These are phyloP conservation scores for Phaseolus lunatus DNA, from an alignment of 306 rosid species.

Conservation along the genomic window DNA sequence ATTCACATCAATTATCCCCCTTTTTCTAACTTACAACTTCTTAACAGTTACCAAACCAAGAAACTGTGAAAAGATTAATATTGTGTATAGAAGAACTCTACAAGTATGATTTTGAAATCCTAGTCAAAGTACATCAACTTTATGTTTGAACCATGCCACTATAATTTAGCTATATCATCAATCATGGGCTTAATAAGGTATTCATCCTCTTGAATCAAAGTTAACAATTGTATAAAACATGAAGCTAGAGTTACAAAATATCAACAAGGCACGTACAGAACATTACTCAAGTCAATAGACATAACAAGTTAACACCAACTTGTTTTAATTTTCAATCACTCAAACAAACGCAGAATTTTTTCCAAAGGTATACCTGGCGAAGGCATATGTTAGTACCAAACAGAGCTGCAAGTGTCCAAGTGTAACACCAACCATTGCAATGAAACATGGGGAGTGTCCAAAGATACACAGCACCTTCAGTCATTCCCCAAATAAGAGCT, in stretches of 20 bases:
- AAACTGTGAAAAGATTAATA: not conserved
- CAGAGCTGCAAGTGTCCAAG: constrained; percentile 90
- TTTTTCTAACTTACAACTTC: too few species aligned
- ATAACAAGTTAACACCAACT: constrained; percentile 35
- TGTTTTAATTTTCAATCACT: constrained; percentile 25
- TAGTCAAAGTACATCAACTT: not conserved
- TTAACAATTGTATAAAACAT: not conserved
- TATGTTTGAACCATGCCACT: not conserved
- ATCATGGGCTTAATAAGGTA: constrained; percentile 1
- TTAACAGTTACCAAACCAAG: not conserved
- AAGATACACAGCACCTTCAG: constrained; percentile 84
- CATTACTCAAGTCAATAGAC: not conserved
- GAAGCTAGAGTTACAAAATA: constrained; percentile 4
- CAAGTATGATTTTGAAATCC: constrained; percentile 31
- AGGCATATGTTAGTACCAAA: constrained; percentile 90
- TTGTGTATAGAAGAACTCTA: not conserved
- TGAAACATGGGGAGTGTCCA: constrained; percentile 99
- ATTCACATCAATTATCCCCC: too few species aligned
- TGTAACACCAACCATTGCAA: constrained; percentile 96
- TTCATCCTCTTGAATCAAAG: not conserved
- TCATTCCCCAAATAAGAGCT: constrained; percentile 86
- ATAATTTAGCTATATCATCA: not conserved
- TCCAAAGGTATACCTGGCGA: constrained; percentile 71
- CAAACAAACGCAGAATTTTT: constrained; percentile 28
- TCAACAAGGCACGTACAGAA: constrained; percentile 12